Evolutionary conservation across 2,329 filamentous ascomycete genomes (phyloP).

Genomic region (Talaromyces islandicus): DNA sequence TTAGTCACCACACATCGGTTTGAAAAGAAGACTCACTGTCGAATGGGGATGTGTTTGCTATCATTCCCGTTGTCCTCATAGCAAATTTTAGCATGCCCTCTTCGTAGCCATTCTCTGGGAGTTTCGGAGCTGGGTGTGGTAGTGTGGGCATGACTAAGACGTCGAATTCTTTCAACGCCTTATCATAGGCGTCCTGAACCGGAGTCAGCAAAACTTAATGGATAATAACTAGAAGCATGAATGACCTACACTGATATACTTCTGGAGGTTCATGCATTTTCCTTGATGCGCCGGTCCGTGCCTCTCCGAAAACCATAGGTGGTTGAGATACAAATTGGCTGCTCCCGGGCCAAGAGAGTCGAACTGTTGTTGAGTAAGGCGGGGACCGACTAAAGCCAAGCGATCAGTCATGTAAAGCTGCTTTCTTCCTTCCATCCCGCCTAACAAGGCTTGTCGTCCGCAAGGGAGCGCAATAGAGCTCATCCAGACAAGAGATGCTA

Average conservation of each 20-base stretch:
- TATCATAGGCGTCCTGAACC: conserved; percentile 1
- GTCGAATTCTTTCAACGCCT: background rate
- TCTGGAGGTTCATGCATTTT: conserved; percentile 5
- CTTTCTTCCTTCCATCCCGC: conserved; percentile 4
- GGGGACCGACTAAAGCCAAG: conserved; percentile 1
- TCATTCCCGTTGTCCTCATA: conserved; percentile 2
- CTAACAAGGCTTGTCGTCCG: conserved; percentile 3
- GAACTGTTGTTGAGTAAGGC: conserved; percentile 1
- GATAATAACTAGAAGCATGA: background rate
- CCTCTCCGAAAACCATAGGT: conserved; percentile 1
- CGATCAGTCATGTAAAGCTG: conserved; percentile 4
- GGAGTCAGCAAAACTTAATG: background rate
- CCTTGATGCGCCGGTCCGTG: conserved; percentile 1
- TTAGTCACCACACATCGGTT: background rate
- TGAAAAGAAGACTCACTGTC: background rate
- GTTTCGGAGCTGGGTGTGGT: conserved; percentile 2
- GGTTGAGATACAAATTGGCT: conserved; percentile 4
- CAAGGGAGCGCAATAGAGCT: background rate
- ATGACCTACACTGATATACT: conserved; percentile 4
- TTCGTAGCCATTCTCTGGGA: conserved; percentile 4
- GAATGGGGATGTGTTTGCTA: conserved; percentile 1
- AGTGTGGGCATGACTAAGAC: conserved; percentile 1
- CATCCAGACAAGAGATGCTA: conserved; percentile 4
- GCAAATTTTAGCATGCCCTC: conserved; percentile 2
- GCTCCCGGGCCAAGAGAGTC: conserved; percentile 2